phyloP scores from a whole-genome alignment of 2,329 filamentous ascomycete genomes.

The Cercospora canescens region DNA sequence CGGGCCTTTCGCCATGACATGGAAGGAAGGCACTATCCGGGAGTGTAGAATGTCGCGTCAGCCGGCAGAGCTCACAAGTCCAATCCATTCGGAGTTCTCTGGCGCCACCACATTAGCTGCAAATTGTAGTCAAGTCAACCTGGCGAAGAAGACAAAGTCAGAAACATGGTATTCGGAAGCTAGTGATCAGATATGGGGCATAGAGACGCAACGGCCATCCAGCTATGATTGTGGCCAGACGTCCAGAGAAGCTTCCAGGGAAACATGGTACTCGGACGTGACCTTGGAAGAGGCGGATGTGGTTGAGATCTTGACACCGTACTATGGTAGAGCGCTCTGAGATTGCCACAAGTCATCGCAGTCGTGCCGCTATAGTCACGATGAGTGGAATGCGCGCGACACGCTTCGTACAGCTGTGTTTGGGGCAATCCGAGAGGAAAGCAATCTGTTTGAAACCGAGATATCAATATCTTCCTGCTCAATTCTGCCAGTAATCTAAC shows the following conservation, averaged over 20 bases:
- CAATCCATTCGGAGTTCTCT: background rate
- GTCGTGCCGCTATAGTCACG: background rate
- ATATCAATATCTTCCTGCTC: too few relatives aligned
- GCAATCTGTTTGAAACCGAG: too few relatives aligned
- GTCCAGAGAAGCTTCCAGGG: background rate
- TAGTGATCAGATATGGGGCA: background rate
- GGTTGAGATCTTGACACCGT: background rate
- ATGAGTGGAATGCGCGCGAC: background rate
- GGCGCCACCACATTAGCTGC: background rate
- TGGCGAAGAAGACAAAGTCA: background rate
- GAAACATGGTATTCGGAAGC: constrained; percentile 8
- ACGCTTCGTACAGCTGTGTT: too few relatives aligned
- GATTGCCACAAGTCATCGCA: background rate
- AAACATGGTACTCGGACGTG: constrained; percentile 7
- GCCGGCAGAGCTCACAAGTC: background rate
- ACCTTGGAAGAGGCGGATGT: background rate
- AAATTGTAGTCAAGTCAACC: background rate
- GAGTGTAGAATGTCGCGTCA: background rate
- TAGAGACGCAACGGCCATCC: background rate
- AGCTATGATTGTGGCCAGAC: background rate
- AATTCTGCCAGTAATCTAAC: too few relatives aligned
- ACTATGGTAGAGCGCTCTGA: background rate
- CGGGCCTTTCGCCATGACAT: background rate
- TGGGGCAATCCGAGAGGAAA: too few relatives aligned
- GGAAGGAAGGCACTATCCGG: background rate